Conservation (phyloP, 169 alveolate species). For the Cryptosporidium canis region DNA sequence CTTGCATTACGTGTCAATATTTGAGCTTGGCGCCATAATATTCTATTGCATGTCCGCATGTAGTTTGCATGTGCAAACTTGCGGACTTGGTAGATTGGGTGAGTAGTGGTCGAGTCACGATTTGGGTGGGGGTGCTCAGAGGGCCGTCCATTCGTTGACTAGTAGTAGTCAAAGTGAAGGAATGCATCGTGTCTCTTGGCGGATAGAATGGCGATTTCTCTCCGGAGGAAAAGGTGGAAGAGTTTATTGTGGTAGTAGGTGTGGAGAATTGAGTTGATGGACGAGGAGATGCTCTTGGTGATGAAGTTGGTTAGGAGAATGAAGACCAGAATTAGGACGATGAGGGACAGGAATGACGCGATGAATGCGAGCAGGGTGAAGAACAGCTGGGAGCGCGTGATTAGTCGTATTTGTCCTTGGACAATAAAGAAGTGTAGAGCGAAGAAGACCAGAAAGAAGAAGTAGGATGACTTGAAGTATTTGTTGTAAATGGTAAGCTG, state of each 20-base stretch:
- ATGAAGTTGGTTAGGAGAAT: conserved; percentile 32
- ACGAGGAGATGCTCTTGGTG: conserved; percentile 48
- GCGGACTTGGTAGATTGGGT: too few relatives aligned
- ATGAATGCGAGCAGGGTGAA: conserved; percentile 17
- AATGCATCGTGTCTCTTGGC: conserved; percentile 63
- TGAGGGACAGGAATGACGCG: background rate
- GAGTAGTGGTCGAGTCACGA: too few relatives aligned
- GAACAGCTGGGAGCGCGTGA: conserved; percentile 41
- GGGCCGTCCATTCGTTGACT: too few relatives aligned
- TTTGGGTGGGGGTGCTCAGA: too few relatives aligned
- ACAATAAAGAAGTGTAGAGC: conserved; percentile 31
- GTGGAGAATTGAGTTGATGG: conserved; percentile 52
- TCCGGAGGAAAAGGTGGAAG: conserved; percentile 28
- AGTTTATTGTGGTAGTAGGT: conserved; percentile 57
- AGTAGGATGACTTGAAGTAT: conserved; percentile 26
- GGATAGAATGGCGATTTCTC: conserved; percentile 64
- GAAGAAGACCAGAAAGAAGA: conserved; percentile 18
- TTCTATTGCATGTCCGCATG: background rate
- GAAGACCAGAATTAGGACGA: background rate
- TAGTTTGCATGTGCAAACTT: too few relatives aligned
- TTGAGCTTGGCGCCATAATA: background rate
- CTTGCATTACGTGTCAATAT: background rate
- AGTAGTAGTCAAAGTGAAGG: conserved; percentile 38
- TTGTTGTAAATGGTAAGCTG: conserved; percentile 60
- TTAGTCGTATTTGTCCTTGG: background rate